A percentile compares a stretch with the other conserved stretches of the same genome.
Conservation (phyloP, 257 asterid species). For the Solanum commersonii region DNA sequence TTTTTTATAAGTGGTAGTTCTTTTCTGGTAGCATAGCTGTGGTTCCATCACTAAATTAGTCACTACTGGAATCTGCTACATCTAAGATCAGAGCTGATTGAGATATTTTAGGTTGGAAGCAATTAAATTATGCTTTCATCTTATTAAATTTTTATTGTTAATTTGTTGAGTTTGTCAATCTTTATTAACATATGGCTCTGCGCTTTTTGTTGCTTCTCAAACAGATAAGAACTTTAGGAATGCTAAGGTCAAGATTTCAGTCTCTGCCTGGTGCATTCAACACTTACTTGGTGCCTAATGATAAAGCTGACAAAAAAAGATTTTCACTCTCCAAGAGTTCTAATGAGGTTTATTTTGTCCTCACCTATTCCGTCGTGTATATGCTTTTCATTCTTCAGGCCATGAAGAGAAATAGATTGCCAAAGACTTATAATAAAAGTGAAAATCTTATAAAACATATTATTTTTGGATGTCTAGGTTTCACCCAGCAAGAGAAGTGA, state of each 20-base stretch:
- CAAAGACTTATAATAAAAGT: slow-evolving; percentile 4
- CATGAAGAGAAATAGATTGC: slow-evolving; percentile 5
- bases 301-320: slow-evolving; percentile 53
- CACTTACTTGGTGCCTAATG: slow-evolving; percentile 72
- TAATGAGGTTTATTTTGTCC: slow-evolving; percentile 39
- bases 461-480: slow-evolving; percentile 29
- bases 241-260: slow-evolving; percentile 92
- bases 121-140: not conserved
- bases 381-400: not conserved
- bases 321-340: slow-evolving; percentile 59
- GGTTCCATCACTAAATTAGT: not conserved
- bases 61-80: not conserved
- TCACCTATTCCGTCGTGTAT: not conserved
- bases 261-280: slow-evolving; percentile 97
- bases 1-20: not conserved
- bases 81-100: not conserved
- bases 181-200: not conserved
- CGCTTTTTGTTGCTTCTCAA: slow-evolving; percentile 1
- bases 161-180: not conserved
- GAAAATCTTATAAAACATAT: not conserved
- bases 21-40: not conserved
- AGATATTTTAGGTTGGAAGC: not conserved
- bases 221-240: slow-evolving; percentile 92
- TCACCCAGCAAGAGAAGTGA: slow-evolving; percentile 73
- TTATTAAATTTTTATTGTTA: not conserved